A percentile compares a stretch with the other conserved stretches of the same genome.
Conservation (phyloP, 2,329 filamentous ascomycete genomes). For the Colletotrichum liaoningense region DNA sequence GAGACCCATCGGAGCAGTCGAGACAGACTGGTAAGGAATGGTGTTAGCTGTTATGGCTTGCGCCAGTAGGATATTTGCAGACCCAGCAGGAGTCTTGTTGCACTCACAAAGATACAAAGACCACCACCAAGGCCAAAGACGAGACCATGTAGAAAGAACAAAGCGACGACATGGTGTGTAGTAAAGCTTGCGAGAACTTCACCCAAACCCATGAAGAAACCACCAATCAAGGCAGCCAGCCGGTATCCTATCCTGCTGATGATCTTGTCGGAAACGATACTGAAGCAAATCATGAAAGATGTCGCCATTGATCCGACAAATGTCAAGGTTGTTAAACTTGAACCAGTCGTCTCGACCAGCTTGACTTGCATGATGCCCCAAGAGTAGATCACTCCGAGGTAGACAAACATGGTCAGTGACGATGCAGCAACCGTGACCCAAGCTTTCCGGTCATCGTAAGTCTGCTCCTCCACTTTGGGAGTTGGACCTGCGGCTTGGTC, state of each 20-base stretch:
- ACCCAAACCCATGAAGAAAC: slow-evolving; percentile 41
- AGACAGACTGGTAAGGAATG: slow-evolving; percentile 37
- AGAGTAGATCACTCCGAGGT: slow-evolving; percentile 44
- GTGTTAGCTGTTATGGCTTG: not conserved
- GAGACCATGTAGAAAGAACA: slow-evolving; percentile 42
- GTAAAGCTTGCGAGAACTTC: slow-evolving; percentile 43
- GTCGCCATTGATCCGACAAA: slow-evolving; percentile 44
- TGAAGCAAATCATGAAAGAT: slow-evolving; percentile 43
- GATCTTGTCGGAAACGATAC: slow-evolving; percentile 39
- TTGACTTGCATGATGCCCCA: slow-evolving; percentile 43
- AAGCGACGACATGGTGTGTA: slow-evolving; percentile 37
- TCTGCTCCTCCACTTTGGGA: not conserved
- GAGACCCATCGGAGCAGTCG: slow-evolving; percentile 41
- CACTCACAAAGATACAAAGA: slow-evolving; percentile 40
- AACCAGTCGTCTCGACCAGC: slow-evolving; percentile 38
- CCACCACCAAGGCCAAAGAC: slow-evolving; percentile 42
- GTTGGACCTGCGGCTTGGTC: not conserved
- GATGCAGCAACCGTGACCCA: slow-evolving; percentile 43
- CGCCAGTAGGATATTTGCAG: not conserved
- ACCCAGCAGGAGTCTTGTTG: not conserved
- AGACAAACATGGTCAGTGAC: slow-evolving; percentile 41
- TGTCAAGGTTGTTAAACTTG: slow-evolving; percentile 41
- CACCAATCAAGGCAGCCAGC: slow-evolving; percentile 38
- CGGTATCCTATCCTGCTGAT: slow-evolving; percentile 40
- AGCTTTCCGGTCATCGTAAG: slow-evolving; percentile 23